phyloP scores from a whole-genome alignment of 345 rosid genomes.

The Rhodamnia rubescens region DNA sequence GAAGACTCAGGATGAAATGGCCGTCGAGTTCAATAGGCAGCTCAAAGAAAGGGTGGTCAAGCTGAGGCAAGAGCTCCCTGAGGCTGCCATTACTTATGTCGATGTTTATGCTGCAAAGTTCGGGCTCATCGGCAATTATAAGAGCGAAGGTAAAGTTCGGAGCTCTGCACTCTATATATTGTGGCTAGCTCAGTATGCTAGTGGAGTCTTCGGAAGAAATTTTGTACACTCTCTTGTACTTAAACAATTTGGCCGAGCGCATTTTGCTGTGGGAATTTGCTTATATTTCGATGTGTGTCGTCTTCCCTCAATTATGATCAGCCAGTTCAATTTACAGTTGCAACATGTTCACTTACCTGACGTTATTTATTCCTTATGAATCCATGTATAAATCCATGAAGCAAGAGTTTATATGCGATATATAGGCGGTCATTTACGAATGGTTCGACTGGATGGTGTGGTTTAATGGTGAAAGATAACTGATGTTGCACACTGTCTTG shows the following conservation, averaged over 20 bases:
- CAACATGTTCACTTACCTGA: background rate
- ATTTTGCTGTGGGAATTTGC: background rate
- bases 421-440: background rate
- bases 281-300: background rate
- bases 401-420: background rate
- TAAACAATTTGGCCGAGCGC: background rate
- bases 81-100: conserved; percentile 66
- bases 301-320: background rate
- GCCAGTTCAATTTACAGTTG: background rate
- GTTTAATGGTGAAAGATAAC: background rate
- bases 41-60: conserved; percentile 49
- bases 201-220: background rate
- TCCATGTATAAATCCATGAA: background rate
- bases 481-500: background rate
- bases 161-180: background rate
- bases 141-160: conserved; percentile 32
- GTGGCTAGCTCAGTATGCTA: background rate
- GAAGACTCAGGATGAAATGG: conserved; percentile 68
- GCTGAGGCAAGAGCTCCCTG: conserved; percentile 44
- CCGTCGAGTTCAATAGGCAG: conserved; percentile 59
- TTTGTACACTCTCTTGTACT: background rate
- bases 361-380: background rate
- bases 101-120: conserved; percentile 72
- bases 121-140: conserved; percentile 57
- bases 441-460: background rate